These are phyloP conservation scores for Pseudoturritis turrita DNA, from an alignment of 345 rosid genomes.

Conservation along the genomic window DNA sequence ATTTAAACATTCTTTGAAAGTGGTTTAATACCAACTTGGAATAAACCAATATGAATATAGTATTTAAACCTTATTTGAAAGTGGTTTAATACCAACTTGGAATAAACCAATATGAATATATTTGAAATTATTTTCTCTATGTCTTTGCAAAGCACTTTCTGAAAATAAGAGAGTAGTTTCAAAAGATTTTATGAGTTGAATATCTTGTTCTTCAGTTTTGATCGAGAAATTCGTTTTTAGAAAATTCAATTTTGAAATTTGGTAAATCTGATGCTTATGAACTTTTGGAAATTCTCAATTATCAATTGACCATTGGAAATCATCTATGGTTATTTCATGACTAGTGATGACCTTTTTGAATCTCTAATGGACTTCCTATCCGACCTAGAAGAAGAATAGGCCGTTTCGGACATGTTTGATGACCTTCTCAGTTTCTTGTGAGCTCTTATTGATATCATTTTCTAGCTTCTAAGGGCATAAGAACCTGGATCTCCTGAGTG, in stretches of 20 bases:
- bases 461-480: too few relatives aligned
- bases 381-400: neutral
- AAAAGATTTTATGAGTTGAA: neutral
- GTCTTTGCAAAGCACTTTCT: neutral
- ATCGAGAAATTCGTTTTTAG: neutral
- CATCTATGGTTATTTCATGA: neutral
- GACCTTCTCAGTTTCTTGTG: too few relatives aligned
- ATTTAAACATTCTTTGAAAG: neutral
- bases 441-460: too few relatives aligned
- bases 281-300: neutral
- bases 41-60: too few relatives aligned
- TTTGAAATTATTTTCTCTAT: too few relatives aligned
- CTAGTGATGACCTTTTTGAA: neutral
- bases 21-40: too few relatives aligned
- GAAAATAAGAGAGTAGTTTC: neutral
- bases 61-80: too few relatives aligned
- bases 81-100: too few relatives aligned
- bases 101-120: neutral
- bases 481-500: too few relatives aligned
- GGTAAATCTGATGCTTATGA: too few relatives aligned
- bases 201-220: neutral
- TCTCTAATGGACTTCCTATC: neutral
- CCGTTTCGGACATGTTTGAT: neutral
- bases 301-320: neutral
- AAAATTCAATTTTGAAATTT: too few relatives aligned